These are phyloP conservation scores for Botrytis deweyae DNA, from an alignment of 2,329 filamentous ascomycete genomes.

Conservation along the genomic window DNA sequence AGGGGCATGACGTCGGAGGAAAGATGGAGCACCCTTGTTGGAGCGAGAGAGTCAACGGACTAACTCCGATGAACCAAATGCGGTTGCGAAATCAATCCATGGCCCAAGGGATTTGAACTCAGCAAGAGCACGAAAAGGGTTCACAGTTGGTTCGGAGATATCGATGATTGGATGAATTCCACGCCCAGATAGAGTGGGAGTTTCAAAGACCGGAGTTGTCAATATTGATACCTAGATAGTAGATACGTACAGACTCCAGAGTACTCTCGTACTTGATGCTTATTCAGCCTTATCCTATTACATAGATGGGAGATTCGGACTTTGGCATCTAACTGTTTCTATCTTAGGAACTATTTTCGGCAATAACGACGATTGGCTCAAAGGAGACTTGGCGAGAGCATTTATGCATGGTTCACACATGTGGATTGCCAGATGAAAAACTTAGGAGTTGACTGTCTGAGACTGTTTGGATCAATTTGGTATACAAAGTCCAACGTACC, in stretches of 20 bases:
- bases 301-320: constrained; percentile 6
- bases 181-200: neutral
- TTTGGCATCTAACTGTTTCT: neutral
- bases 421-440: neutral
- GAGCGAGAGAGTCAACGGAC: neutral
- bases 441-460: neutral
- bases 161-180: neutral
- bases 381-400: too few relatives aligned
- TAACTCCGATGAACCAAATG: constrained; percentile 10
- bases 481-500: neutral
- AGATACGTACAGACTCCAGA: too few relatives aligned
- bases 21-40: constrained; percentile 1
- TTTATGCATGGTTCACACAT: neutral
- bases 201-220: neutral
- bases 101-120: neutral
- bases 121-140: neutral
- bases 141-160: neutral
- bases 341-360: neutral
- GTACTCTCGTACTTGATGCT: neutral
- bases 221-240: neutral
- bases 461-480: neutral
- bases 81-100: neutral
- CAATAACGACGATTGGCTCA: neutral
- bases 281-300: neutral
- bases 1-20: neutral